Base-by-base conservation (phyloP, 805 yeast genomes). In the Lipomyces yamanashiensis region DNA sequence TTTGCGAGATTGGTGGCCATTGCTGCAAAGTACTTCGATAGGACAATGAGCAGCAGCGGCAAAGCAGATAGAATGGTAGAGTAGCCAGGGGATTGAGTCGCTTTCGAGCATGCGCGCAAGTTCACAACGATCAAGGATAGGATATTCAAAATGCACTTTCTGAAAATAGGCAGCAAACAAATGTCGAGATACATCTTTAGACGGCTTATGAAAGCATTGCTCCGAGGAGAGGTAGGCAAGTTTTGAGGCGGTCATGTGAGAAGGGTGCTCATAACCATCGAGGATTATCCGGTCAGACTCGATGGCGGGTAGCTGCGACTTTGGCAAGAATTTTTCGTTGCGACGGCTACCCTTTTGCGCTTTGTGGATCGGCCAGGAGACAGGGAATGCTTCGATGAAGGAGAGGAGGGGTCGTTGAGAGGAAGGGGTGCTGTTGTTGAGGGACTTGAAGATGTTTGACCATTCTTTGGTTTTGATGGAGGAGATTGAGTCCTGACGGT, bases 71-170 rank as follows among this genome's bases (percentile, higher is more conserved):
- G 63, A 54, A 23, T 62, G 55, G 5, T 58, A 37, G 7, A 62
- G 40, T 1, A 62, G 28, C 45, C 54, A 51, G 19, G 66, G 66
- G 6, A 54, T 49, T 19, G 34, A 45, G 36, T 28, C 53, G 45
- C 8, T 21, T 10, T 36, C 45, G 23, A 19, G 51, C 21, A 51
- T 57, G 3, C 33, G 19, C 12, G 28, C 41, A 47, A 64, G 59
- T 36, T 43, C 48, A 6, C 28, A n/a, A 17, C 59, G 50, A 28
- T 64, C 45, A 6, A 64, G 17, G 13, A 64, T 53, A 17, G 67
- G 67, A 23, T 63, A 64, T 17, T 52, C 55, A 3, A 59, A 45
- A 37, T 64, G 67, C 10, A 61, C 47, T 8, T 51, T 55, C 7
- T 37, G 36, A 33, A 64, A 64, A 45, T 58, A 64, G 7, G 64